A percentile compares a stretch with the other conserved stretches of the same genome.
Conservation (phyloP, 495 filamentous ascomycete species). For the Aspergillus biplanus region DNA sequence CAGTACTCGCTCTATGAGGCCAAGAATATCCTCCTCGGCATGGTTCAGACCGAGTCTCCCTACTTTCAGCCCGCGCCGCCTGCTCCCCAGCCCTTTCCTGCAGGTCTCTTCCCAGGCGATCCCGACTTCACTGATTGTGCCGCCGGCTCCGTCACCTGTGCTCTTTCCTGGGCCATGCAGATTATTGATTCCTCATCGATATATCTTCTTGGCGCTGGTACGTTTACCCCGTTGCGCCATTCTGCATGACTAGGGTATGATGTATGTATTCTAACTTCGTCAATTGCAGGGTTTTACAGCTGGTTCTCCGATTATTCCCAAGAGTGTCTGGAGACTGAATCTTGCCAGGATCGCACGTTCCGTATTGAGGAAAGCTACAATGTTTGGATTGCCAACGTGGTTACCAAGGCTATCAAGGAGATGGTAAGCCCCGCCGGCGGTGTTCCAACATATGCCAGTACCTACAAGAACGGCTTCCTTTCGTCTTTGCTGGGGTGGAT, state of each 20-base stretch:
- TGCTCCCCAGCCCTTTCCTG: slow-evolving; percentile 56
- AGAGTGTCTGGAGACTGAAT: slow-evolving; percentile 25
- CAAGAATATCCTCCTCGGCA: slow-evolving; percentile 67
- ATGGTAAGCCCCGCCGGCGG: slow-evolving; percentile 64
- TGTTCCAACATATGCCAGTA: too few relatives aligned
- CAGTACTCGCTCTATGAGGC: slow-evolving; percentile 75
- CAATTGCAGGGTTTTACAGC: too few relatives aligned
- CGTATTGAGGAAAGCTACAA: slow-evolving; percentile 35
- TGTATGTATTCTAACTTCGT: too few relatives aligned
- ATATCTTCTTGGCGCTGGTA: slow-evolving; percentile 57
- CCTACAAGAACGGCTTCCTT: too few relatives aligned
- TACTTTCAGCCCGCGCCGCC: slow-evolving; percentile 63
- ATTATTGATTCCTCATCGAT: slow-evolving; percentile 60
- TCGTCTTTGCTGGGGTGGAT: too few relatives aligned
- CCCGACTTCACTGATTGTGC: slow-evolving; percentile 55
- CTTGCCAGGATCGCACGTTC: slow-evolving; percentile 6
- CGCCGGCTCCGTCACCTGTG: slow-evolving; percentile 48
- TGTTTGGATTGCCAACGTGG: slow-evolving; percentile 68
- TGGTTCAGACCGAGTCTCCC: slow-evolving; percentile 81
- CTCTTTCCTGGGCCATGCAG: slow-evolving; percentile 65
- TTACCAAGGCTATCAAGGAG: slow-evolving; percentile 72
- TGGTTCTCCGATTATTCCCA: slow-evolving; percentile 62
- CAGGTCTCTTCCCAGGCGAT: slow-evolving; percentile 50
- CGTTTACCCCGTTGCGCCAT: too few relatives aligned
- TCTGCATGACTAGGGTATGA: too few relatives aligned